Evolutionary conservation across 768 basidiomycete species (phyloP).

Genomic region (Mycena venus): DNA sequence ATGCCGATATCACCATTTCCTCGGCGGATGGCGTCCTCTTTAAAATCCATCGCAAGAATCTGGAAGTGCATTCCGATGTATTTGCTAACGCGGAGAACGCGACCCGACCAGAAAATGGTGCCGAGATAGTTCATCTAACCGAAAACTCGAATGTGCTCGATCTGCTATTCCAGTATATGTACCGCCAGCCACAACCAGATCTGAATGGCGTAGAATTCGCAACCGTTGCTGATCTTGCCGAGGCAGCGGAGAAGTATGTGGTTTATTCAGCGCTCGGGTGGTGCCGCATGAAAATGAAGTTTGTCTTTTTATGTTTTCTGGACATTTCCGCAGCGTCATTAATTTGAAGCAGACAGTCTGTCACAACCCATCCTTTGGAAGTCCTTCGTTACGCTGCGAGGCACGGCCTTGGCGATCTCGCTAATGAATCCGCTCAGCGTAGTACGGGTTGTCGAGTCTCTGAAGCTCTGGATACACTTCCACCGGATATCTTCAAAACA

Average conservation of each 20-base stretch:
- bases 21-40: conserved; percentile 30
- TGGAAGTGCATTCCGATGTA: conserved; percentile 30
- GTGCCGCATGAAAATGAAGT: conserved; percentile 13
- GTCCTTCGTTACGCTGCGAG: not conserved
- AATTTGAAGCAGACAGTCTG: not conserved
- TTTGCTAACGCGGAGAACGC: conserved; percentile 13
- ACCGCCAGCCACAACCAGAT: conserved; percentile 36
- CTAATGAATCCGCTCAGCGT: conserved; percentile 2
- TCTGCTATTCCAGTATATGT: conserved; percentile 39
- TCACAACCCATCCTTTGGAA: not conserved
- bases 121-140: conserved; percentile 24
- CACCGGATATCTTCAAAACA: not conserved
- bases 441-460: not conserved
- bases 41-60: conserved; percentile 25
- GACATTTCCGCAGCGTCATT: no score
- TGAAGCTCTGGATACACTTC: not conserved
- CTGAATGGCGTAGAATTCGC: conserved; percentile 29
- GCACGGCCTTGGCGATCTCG: not conserved
- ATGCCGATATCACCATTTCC: conserved; percentile 21
- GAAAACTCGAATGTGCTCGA: conserved; percentile 36
- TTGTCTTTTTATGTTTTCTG: not conserved
- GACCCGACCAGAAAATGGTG: not conserved
- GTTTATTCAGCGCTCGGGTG: conserved; percentile 23
- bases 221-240: conserved; percentile 27
- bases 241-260: conserved; percentile 41